Percentiles rank a stretch among this genome's conserved stretches.
Evolutionary conservation across 148 eudicot species (phyloP).

Genomic region (Cornus controversa): DNA sequence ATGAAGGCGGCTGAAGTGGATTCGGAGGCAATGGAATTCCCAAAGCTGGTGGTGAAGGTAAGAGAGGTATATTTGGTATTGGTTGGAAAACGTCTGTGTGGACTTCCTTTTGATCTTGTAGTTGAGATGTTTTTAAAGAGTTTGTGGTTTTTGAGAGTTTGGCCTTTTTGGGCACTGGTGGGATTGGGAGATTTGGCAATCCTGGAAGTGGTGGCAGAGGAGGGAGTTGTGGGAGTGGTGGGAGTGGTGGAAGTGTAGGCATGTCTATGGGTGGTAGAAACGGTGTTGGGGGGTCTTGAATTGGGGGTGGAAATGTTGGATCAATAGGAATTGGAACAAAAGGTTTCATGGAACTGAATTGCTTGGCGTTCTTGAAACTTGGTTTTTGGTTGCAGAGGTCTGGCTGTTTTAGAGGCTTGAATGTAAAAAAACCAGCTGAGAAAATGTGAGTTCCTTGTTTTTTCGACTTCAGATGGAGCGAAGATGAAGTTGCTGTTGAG

Average conservation of each 20-base stretch:
- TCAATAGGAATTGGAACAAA: conserved; percentile 4
- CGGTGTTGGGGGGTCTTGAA: conserved; percentile 34
- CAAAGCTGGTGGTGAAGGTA: conserved; percentile 26
- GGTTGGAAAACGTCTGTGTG: conserved; percentile 25
- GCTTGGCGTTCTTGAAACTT: conserved; percentile 17
- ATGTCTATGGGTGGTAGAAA: conserved; percentile 27
- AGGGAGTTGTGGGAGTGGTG: conserved; percentile 54
- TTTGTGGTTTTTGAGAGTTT: background rate
- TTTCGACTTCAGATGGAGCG: conserved; percentile 50
- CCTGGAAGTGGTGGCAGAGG: conserved; percentile 42
- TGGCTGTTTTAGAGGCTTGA: conserved; percentile 72
- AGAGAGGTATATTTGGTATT: background rate
- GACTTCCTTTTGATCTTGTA: conserved; percentile 9
- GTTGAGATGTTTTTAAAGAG: background rate
- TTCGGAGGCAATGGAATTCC: conserved; percentile 40
- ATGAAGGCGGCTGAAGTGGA: conserved; percentile 40
- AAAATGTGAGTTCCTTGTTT: conserved; percentile 46
- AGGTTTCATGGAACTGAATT: conserved; percentile 23
- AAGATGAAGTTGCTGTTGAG: conserved; percentile 58
- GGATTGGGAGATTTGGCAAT: conserved; percentile 19
- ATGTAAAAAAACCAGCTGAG: conserved; percentile 86
- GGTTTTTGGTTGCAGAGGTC: conserved; percentile 62
- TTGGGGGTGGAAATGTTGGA: conserved; percentile 21
- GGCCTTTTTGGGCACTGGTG: conserved; percentile 4
- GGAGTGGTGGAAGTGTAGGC: conserved; percentile 32